Percentiles rank a stretch among this genome's conserved stretches.
Evolutionary conservation across 192 early-diverging fungal genomes (phyloP).

Genomic region (Linderina pennispora): DNA sequence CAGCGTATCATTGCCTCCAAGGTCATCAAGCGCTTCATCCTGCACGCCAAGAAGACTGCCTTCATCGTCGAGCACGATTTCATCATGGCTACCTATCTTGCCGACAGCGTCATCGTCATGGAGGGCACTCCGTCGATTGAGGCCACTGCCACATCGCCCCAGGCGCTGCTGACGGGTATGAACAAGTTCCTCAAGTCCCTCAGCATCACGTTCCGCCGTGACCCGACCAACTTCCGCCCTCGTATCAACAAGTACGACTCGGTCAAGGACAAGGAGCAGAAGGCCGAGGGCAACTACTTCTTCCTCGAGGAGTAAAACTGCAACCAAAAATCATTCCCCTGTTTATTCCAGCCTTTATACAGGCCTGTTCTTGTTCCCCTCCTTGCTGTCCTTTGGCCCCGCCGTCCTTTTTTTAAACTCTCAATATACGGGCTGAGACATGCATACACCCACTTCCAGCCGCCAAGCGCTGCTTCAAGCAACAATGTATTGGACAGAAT

Average conservation of each 20-base stretch:
- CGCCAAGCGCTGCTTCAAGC: too few relatives aligned
- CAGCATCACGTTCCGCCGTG: slow-evolving; percentile 95
- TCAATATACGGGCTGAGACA: too few relatives aligned
- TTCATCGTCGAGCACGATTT: slow-evolving; percentile 99
- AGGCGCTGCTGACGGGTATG: slow-evolving; percentile 90
- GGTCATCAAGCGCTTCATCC: slow-evolving; percentile 97
- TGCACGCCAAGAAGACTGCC: slow-evolving; percentile 94
- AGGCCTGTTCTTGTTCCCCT: not conserved
- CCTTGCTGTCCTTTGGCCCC: slow-evolving; percentile 1
- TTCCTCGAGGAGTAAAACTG: slow-evolving; percentile 56
- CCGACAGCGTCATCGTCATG: slow-evolving; percentile 94
- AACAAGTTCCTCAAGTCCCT: slow-evolving; percentile 91
- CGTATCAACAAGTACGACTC: slow-evolving; percentile 97
- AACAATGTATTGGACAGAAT: too few relatives aligned
- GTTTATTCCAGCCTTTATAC: not conserved
- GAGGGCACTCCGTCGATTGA: slow-evolving; percentile 83
- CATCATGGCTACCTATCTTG: slow-evolving; percentile 98
- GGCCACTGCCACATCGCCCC: slow-evolving; percentile 78
- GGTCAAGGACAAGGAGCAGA: slow-evolving; percentile 94
- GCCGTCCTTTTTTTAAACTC: too few relatives aligned
- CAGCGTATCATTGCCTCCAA: slow-evolving; percentile 98
- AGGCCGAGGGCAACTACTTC: slow-evolving; percentile 62
- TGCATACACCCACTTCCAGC: too few relatives aligned
- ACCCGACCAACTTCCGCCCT: slow-evolving; percentile 94
- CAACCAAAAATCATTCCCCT: too few relatives aligned